Conservation (phyloP, 2,329 filamentous ascomycete genomes). For the Scytalidium sp. region DNA sequence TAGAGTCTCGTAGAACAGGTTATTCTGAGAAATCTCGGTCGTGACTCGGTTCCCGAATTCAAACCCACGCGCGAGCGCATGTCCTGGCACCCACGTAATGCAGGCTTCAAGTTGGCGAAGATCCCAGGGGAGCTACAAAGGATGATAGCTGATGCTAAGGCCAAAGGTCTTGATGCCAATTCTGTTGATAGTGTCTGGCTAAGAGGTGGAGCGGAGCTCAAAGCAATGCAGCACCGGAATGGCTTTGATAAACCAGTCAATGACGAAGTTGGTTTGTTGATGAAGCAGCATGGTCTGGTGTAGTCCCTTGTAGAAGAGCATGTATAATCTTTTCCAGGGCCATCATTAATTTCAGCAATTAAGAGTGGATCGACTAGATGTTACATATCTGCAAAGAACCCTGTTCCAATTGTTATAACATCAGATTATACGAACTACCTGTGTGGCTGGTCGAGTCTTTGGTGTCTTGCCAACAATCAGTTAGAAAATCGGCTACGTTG, state of each 20-base stretch:
- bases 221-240: background rate
- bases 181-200: background rate
- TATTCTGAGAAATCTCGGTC: background rate
- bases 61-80: background rate
- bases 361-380: background rate
- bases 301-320: background rate
- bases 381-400: background rate
- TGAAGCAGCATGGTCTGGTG: background rate
- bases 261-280: background rate
- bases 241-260: background rate
- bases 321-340: background rate
- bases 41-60: background rate
- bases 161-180: background rate
- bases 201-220: background rate
- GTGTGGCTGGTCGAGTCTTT: too few relatives aligned
- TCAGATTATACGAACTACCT: too few relatives aligned
- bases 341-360: background rate
- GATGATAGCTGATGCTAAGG: background rate
- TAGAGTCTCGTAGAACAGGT: background rate
- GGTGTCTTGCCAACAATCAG: background rate
- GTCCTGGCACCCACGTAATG: background rate
- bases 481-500: background rate
- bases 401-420: background rate
- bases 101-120: background rate
- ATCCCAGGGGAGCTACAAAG: background rate